These are phyloP conservation scores for Fusarium sp. DNA, from an alignment of 2,329 filamentous ascomycete genomes.

Conservation along the genomic window DNA sequence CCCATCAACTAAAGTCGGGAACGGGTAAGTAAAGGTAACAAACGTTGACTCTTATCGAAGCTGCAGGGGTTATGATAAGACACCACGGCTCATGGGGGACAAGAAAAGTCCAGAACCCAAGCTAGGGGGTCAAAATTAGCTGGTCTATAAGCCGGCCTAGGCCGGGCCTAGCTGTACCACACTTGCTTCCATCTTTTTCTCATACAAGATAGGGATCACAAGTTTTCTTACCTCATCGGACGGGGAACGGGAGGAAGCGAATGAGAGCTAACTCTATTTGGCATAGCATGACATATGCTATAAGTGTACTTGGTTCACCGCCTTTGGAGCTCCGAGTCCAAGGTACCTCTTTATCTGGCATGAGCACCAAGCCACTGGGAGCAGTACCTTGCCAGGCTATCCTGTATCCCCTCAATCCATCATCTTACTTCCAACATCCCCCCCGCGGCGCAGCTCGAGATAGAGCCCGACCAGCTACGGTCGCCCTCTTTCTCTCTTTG, in stretches of 20 bases:
- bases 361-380: slow-evolving; percentile 6
- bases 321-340: neutral
- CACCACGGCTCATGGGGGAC: neutral
- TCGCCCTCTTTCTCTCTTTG: slow-evolving; percentile 39
- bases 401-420: slow-evolving; percentile 20
- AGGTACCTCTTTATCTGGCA: slow-evolving; percentile 29
- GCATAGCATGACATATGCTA: slow-evolving; percentile 19
- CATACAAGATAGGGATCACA: no score
- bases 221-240: neutral
- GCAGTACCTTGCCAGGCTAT: slow-evolving; percentile 6
- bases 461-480: slow-evolving; percentile 46
- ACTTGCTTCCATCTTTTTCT: neutral
- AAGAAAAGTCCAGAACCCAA: neutral
- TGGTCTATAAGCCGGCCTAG: neutral
- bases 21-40: slow-evolving; percentile 26
- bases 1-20: slow-evolving; percentile 19
- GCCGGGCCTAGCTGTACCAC: rapidly evolving
- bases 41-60: slow-evolving; percentile 27
- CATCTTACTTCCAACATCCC: slow-evolving; percentile 24
- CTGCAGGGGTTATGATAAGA: slow-evolving; percentile 31
- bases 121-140: neutral
- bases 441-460: slow-evolving; percentile 43
- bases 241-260: slow-evolving; percentile 36
- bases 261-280: slow-evolving; percentile 9
- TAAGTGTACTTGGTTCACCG: slow-evolving; percentile 7